A percentile compares a stretch with the other conserved stretches of the same genome.
Evolutionary conservation across 2,329 filamentous ascomycete species (phyloP).

Genomic region (Trichoderma simmonsii): DNA sequence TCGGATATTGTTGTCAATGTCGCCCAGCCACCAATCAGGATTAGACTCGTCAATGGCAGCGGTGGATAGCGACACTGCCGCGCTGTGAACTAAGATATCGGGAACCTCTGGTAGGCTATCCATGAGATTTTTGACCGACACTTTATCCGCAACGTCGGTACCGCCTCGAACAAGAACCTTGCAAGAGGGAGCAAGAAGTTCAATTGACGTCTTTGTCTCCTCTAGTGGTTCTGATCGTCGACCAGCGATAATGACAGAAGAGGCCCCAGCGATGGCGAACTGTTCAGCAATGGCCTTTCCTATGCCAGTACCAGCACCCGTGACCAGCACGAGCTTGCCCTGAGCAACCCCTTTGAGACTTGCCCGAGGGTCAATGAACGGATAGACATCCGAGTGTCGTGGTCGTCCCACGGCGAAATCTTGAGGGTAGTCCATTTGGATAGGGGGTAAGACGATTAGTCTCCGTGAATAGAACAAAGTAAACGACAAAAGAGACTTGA

Average conservation of each 20-base stretch:
- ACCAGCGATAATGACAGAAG: neutral
- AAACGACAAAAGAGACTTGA: neutral
- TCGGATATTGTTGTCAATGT: slow-evolving; percentile 2
- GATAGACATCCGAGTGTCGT: neutral
- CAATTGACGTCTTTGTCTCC: neutral
- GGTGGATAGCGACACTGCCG: slow-evolving; percentile 2
- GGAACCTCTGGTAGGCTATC: neutral
- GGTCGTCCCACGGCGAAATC: neutral
- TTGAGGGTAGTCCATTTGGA: neutral
- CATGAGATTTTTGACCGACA: neutral
- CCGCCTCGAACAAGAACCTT: neutral
- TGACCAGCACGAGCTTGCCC: neutral
- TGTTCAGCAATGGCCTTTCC: neutral
- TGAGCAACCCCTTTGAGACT: neutral
- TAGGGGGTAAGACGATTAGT: neutral
- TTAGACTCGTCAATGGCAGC: neutral
- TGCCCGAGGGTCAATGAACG: neutral
- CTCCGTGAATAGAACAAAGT: neutral
- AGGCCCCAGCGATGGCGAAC: neutral
- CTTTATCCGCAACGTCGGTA: neutral
- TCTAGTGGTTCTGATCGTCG: neutral
- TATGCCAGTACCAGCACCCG: neutral
- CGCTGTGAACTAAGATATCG: neutral
- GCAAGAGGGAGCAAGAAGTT: neutral
- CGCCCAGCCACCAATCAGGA: neutral